phyloP scores from a whole-genome alignment of 106 monocot genomes.

The Apostasia shenzhenica region DNA sequence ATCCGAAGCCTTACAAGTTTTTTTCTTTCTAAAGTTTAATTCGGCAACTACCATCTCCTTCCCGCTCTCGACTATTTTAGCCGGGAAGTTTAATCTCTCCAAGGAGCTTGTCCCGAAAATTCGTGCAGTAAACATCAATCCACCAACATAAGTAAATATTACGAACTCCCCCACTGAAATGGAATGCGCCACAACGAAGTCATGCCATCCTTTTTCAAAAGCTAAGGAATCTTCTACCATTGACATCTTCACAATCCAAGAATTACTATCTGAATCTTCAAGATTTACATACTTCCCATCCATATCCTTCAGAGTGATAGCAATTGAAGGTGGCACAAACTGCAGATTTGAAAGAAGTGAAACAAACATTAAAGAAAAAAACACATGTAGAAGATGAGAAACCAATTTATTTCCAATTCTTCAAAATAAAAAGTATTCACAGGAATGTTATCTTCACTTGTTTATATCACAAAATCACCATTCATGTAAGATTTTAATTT shows the following conservation, averaged over 20 bases:
- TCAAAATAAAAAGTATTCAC: too few species aligned
- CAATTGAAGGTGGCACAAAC: conserved; percentile 29
- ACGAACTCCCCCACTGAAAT: conserved; percentile 27
- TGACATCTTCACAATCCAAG: conserved; percentile 14
- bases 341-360: conserved; percentile 3
- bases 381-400: background rate
- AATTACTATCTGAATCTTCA: conserved; percentile 15
- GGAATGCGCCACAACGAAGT: conserved; percentile 26
- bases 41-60: conserved; percentile 2
- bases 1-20: conserved; percentile 2
- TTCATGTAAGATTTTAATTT: too few species aligned
- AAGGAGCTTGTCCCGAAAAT: conserved; percentile 17
- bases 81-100: conserved; percentile 15
- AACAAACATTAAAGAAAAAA: too few species aligned
- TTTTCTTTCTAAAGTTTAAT: background rate
- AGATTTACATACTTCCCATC: conserved; percentile 13
- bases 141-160: conserved; percentile 14
- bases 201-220: conserved; percentile 34
- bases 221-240: conserved; percentile 20
- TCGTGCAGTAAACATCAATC: conserved; percentile 15
- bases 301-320: background rate
- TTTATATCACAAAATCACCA: too few species aligned
- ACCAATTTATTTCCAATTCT: background rate
- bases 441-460: too few species aligned
- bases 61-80: background rate